These are phyloP conservation scores for Epichloe glyceriae DNA, from an alignment of 2,329 filamentous ascomycete genomes.

Conservation along the genomic window DNA sequence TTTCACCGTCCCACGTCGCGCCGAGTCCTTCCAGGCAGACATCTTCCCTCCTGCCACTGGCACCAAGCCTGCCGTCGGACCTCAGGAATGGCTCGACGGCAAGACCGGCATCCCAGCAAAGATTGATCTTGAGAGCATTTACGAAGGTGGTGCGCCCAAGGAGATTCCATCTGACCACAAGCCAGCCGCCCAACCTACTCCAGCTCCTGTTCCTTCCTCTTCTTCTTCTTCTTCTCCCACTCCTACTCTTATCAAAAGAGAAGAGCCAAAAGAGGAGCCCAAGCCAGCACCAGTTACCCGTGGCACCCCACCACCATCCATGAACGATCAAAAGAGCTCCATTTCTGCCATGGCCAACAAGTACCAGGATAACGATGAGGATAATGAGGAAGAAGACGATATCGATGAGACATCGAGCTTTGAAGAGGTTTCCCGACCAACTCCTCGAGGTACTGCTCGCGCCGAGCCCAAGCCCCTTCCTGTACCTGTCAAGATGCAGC, in stretches of 20 bases:
- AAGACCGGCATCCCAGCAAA: constrained; percentile 77
- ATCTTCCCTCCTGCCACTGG: constrained; percentile 85
- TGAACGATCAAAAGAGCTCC: constrained; percentile 77
- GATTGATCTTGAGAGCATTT: constrained; percentile 86
- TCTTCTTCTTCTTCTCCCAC: constrained; percentile 10
- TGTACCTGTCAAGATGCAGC: constrained; percentile 18
- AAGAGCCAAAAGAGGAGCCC: constrained; percentile 23
- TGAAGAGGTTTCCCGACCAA: constrained; percentile 69
- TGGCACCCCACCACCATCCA: constrained; percentile 44
- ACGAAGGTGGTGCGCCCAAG: constrained; percentile 68
- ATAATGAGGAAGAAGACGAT: constrained; percentile 47
- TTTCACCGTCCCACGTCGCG: constrained; percentile 87
- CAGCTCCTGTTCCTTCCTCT: constrained; percentile 19
- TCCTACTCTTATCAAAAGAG: constrained; percentile 29
- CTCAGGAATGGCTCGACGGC: constrained; percentile 74
- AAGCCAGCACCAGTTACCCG: constrained; percentile 32
- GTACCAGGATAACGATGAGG: constrained; percentile 62
- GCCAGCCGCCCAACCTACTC: constrained; percentile 33
- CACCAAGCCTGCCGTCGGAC: constrained; percentile 64
- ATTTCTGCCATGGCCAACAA: constrained; percentile 77
- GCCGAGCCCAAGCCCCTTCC: constrained; percentile 28
- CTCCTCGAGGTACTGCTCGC: constrained; percentile 40
- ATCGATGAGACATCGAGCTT: constrained; percentile 67
- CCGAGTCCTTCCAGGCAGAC: constrained; percentile 92
- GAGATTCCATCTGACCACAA: constrained; percentile 63